Conservation (phyloP, 1,139 yeast genomes). For the Fermentozyma sake region DNA sequence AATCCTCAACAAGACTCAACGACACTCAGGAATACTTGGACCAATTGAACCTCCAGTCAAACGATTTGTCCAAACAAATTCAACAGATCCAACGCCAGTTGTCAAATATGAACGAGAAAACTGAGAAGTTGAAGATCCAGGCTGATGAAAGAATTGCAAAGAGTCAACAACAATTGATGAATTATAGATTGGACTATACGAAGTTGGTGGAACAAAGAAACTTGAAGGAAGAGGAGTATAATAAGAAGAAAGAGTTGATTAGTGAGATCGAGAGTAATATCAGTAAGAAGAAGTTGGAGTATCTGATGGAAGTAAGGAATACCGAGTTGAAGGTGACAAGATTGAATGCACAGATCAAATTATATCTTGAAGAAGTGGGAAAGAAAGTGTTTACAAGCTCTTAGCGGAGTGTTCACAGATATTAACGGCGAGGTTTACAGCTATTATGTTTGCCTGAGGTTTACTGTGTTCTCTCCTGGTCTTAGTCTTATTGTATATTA, state of each 20-base stretch:
- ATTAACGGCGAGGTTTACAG: too few relatives aligned
- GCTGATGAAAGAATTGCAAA: slow-evolving; percentile 43
- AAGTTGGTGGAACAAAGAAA: slow-evolving; percentile 48
- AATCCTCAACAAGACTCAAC: slow-evolving; percentile 33
- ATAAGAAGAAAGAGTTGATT: slow-evolving; percentile 44
- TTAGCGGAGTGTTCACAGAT: too few relatives aligned
- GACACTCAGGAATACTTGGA: slow-evolving; percentile 46
- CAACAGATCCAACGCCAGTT: slow-evolving; percentile 51
- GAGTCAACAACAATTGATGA: slow-evolving; percentile 41
- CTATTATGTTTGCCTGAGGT: too few relatives aligned
- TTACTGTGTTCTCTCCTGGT: too few relatives aligned
- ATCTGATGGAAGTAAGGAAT: slow-evolving; percentile 51
- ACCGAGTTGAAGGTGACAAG: slow-evolving; percentile 52
- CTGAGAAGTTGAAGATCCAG: slow-evolving; percentile 44
- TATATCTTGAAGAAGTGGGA: slow-evolving; percentile 47
- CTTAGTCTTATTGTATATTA: slow-evolving; percentile 2
- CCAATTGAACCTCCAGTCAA: slow-evolving; percentile 20
- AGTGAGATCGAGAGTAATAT: slow-evolving; percentile 46
- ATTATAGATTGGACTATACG: slow-evolving; percentile 44
- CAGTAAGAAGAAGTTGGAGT: slow-evolving; percentile 36
- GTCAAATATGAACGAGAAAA: slow-evolving; percentile 50
- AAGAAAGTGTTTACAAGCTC: slow-evolving; percentile 21
- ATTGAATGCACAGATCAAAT: slow-evolving; percentile 48
- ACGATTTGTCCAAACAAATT: slow-evolving; percentile 46
- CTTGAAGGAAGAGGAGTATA: slow-evolving; percentile 48